phyloP scores from a whole-genome alignment of 225 moss, liverwort and hornwort genomes.

The Sphagnum contortum region DNA sequence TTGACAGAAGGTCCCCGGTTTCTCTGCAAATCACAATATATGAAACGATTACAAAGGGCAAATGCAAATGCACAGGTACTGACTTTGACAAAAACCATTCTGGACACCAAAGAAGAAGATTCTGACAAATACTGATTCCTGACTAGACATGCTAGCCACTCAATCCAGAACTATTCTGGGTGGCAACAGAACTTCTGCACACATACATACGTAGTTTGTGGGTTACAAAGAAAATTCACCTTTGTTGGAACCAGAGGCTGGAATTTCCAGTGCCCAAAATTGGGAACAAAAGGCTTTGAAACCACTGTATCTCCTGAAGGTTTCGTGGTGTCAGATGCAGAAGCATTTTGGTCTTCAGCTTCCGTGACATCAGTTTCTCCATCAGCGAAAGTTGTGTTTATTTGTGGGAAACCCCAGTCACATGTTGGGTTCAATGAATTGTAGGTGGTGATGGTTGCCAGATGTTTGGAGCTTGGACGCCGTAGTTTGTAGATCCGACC shows the following conservation, averaged over 20 bases:
- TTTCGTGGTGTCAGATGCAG: slow-evolving; percentile 10
- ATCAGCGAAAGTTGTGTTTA: slow-evolving; percentile 28
- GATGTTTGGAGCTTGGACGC: slow-evolving; percentile 76
- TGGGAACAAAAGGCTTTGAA: slow-evolving; percentile 52
- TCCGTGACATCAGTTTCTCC: not conserved
- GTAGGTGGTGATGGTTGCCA: slow-evolving; percentile 28
- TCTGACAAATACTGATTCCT: too few species aligned
- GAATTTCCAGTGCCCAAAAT: slow-evolving; percentile 55
- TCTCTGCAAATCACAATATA: slow-evolving; percentile 20
- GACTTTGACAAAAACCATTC: too few species aligned
- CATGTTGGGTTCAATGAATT: slow-evolving; percentile 79
- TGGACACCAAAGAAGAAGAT: too few species aligned
- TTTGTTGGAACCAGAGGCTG: slow-evolving; percentile 34
- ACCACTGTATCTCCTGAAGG: slow-evolving; percentile 16
- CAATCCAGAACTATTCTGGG: not conserved
- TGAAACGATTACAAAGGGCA: too few species aligned
- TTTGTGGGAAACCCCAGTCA: slow-evolving; percentile 64
- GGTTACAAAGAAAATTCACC: slow-evolving; percentile 14
- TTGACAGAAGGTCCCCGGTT: slow-evolving; percentile 17
- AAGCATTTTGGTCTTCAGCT: slow-evolving; percentile 11
- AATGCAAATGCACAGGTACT: too few species aligned
- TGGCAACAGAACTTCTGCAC: not conserved
- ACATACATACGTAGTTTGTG: slow-evolving; percentile 7
- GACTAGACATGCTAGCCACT: too few species aligned
- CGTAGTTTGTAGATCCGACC: slow-evolving; percentile 85